A percentile compares a stretch with the other conserved stretches of the same genome.
phyloP scores from a whole-genome alignment of 768 basidiomycete species.

The Hirschioporus abietinus region DNA sequence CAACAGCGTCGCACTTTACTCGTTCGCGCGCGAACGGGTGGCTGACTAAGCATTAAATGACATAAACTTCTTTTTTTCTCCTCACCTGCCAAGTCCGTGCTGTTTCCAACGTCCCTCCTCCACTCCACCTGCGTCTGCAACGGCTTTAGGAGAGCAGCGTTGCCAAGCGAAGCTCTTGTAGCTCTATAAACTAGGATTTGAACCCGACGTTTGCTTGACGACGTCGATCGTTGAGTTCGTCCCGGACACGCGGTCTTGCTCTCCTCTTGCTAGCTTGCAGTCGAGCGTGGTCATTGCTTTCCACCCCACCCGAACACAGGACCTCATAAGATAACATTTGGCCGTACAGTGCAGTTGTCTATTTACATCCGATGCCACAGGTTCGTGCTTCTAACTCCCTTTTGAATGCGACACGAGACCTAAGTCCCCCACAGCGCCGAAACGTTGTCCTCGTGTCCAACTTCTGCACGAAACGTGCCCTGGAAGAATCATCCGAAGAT shows the following conservation, averaged over 20 bases:
- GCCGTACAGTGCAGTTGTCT: neutral
- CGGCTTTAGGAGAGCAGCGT: neutral
- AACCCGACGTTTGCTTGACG: neutral
- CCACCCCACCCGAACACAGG: too few species aligned
- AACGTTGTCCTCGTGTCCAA: neutral
- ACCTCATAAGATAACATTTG: neutral
- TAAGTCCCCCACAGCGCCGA: neutral
- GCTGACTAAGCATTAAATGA: too few species aligned
- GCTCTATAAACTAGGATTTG: neutral
- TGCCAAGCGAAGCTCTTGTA: neutral
- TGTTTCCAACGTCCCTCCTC: neutral
- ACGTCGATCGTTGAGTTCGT: neutral
- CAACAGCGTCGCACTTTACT: too few species aligned
- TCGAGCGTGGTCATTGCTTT: neutral
- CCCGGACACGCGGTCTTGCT: neutral
- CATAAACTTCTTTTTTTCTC: too few species aligned
- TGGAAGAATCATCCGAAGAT: neutral
- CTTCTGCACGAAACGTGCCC: neutral
- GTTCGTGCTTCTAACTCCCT: neutral
- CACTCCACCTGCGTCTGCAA: neutral
- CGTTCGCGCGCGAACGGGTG: too few species aligned
- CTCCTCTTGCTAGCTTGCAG: neutral
- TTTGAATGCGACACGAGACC: neutral
- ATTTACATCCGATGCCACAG: neutral
- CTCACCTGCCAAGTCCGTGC: too few species aligned